Percentiles rank a stretch among this genome's conserved stretches.
Evolutionary conservation across 495 filamentous ascomycete genomes (phyloP).

Genomic region (Baudoinia panamericana): DNA sequence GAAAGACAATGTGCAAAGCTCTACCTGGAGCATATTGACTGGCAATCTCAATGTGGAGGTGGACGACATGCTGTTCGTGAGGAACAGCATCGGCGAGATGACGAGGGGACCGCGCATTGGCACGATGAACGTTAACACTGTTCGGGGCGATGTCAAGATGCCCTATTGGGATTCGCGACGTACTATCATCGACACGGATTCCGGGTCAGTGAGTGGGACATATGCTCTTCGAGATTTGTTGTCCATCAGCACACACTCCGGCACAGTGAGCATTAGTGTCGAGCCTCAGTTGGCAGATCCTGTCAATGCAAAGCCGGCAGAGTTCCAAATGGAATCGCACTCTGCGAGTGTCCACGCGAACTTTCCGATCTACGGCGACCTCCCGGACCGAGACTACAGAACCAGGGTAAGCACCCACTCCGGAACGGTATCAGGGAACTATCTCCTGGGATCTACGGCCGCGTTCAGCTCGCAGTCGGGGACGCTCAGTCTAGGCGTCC

Average conservation of each 20-base stretch:
- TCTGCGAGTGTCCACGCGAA: constrained; percentile 21
- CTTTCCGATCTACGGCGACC: constrained; percentile 11
- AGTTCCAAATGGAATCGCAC: constrained; percentile 18
- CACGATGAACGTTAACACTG: background rate
- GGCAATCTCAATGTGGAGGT: constrained; percentile 1
- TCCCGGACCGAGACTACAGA: constrained; percentile 26
- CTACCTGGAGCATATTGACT: background rate
- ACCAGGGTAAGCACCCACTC: constrained; percentile 15
- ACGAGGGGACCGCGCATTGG: too few relatives aligned
- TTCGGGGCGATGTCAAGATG: background rate
- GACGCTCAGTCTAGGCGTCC: constrained; percentile 19
- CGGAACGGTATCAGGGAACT: constrained; percentile 21
- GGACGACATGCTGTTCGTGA: background rate
- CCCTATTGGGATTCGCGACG: constrained; percentile 16
- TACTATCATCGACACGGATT: constrained; percentile 20
- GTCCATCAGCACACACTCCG: constrained; percentile 20
- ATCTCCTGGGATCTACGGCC: constrained; percentile 24
- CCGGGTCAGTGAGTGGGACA: constrained; percentile 23
- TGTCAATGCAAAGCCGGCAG: constrained; percentile 15
- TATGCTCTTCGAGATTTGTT: constrained; percentile 25
- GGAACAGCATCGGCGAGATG: background rate
- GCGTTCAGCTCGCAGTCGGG: constrained; percentile 18
- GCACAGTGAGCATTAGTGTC: constrained; percentile 24
- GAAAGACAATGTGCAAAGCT: background rate
- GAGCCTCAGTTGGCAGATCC: constrained; percentile 17